Percentiles rank a stretch among this genome's conserved stretches.
Conservation (phyloP, 2,329 filamentous ascomycete genomes). For the Aureobasidium leucospermi region DNA sequence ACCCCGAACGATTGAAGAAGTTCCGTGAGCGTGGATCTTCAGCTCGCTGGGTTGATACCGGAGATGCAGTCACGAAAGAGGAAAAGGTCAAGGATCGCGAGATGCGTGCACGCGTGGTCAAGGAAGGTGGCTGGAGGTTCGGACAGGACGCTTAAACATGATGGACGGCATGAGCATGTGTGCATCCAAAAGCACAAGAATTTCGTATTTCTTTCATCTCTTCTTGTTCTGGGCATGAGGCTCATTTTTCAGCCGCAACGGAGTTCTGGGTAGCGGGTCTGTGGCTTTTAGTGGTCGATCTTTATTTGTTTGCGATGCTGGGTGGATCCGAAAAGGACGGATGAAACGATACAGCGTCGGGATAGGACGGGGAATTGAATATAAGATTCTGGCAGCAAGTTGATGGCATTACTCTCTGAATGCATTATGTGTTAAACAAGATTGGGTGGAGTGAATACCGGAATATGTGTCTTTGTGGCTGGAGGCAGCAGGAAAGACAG, state of each 20-base stretch:
- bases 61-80: conserved; percentile 76
- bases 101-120: conserved; percentile 68
- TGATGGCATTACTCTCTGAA: neutral
- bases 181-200: neutral
- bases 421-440: neutral
- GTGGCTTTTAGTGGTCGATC: conserved; percentile 7
- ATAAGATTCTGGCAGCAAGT: neutral
- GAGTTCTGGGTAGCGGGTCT: conserved; percentile 5
- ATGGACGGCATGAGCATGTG: neutral
- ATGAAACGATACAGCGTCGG: neutral
- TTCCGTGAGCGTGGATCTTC: conserved; percentile 88
- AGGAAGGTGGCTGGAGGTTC: conserved; percentile 82
- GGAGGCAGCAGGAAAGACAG: neutral
- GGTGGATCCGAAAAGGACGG: neutral
- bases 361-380: neutral
- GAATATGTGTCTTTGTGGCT: neutral
- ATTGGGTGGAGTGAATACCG: neutral
- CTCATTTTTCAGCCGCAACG: neutral
- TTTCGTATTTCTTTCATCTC: conserved; percentile 8
- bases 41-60: conserved; percentile 76
- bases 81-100: conserved; percentile 76
- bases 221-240: neutral
- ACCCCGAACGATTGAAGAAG: conserved; percentile 67
- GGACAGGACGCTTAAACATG: conserved; percentile 13
- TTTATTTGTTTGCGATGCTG: conserved; percentile 8